Evolutionary conservation across 345 rosid species (phyloP), one percentile per base, ranked within the genome.

Genomic region (Microthlaspi erraticum): DNA sequence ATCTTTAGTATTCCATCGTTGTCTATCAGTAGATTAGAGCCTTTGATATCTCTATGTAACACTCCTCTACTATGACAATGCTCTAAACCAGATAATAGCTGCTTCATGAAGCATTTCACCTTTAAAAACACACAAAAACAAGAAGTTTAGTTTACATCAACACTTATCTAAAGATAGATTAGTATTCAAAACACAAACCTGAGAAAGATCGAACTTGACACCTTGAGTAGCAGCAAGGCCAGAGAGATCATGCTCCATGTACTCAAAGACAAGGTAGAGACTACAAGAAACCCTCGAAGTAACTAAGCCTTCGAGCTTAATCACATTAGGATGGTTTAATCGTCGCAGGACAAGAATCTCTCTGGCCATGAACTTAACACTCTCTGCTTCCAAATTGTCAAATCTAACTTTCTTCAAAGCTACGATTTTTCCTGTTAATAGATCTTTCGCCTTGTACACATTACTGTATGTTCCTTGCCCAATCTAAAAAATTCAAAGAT

Each of bases 391-490:
- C 64, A 87, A 83, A 81, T 87, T 87, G 68, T 93, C 98, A 72
- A 93, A 93, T 66, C 98, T 80, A 50, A 93, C 98, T 74, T 89
- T 93, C 86, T 93, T 93, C 56, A 93, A 76, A 16, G 98, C 98
- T 48, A 93, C 97, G 56, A 89, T 91, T 64, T 93, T 93, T 17
- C 96, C 97, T 3, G 87, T 85, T 42, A 85, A 16, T 18, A 87
- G 81, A 83, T 93, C 98, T 60, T 85, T 86, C 0, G 98, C 98
- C 73, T 89, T 93, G 74, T 93, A 93, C 66, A 93, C 98, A 78
- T 91, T 89, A 73, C 98, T 91, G 38, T 93, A 93, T 1, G 96
- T 93, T 8, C 98, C 98, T 78, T 91, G 94, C 19, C 98, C 98
- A 71, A 93, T 91, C 98, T 93, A 79, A 8, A 60, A 0, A 3